phyloP scores from a whole-genome alignment of 2,329 filamentous ascomycete genomes.

The Delphinella strobiligena region DNA sequence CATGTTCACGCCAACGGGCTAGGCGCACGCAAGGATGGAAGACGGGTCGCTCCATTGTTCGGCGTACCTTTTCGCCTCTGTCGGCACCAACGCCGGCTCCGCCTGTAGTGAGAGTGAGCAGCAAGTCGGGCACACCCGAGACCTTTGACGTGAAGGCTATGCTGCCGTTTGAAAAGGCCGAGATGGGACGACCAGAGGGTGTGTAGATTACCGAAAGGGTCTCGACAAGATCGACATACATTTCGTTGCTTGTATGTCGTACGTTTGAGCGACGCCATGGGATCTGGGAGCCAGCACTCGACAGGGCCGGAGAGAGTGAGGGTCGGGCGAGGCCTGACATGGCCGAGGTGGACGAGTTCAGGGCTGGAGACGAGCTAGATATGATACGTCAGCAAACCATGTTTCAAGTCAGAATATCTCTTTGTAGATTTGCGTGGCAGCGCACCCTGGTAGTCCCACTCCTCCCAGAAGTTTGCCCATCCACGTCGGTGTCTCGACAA shows the following conservation, averaged over 20 bases:
- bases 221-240: slow-evolving; percentile 94
- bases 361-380: slow-evolving; percentile 4
- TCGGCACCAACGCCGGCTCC: slow-evolving; percentile 53
- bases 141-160: slow-evolving; percentile 94
- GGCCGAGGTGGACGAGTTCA: not conserved
- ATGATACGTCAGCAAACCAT: no score
- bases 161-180: slow-evolving; percentile 79
- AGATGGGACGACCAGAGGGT: slow-evolving; percentile 75
- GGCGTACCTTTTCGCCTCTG: slow-evolving; percentile 21
- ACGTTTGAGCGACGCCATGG: slow-evolving; percentile 91
- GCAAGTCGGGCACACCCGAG: slow-evolving; percentile 84
- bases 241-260: slow-evolving; percentile 88
- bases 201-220: slow-evolving; percentile 78
- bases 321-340: not conserved
- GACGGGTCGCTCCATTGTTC: slow-evolving; percentile 71
- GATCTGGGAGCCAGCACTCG: slow-evolving; percentile 37
- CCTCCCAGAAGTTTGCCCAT: slow-evolving; percentile 80
- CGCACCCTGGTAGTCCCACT: slow-evolving; percentile 60
- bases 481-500: slow-evolving; percentile 83
- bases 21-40: slow-evolving; percentile 94
- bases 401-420: no score
- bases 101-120: slow-evolving; percentile 68
- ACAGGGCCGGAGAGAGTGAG: slow-evolving; percentile 15
- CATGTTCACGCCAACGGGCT: slow-evolving; percentile 77
- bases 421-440: no score